phyloP scores from a whole-genome alignment of 768 basidiomycete genomes.

The Suillus hirtellus region DNA sequence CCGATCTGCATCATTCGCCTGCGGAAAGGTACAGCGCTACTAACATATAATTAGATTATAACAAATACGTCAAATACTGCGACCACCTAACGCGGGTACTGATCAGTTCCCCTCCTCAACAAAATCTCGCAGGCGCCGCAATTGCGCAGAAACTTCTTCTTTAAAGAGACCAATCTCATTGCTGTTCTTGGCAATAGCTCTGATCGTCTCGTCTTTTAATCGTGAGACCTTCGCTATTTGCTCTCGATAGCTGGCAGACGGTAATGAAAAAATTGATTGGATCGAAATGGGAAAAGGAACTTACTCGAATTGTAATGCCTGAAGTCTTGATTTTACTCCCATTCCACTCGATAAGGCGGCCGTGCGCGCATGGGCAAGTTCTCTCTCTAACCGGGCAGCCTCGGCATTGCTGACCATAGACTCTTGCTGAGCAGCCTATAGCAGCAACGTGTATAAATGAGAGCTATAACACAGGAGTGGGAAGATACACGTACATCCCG shows the following conservation, averaged over 20 bases:
- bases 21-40: background rate
- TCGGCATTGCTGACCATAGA: constrained; percentile 65
- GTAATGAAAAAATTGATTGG: constrained; percentile 9
- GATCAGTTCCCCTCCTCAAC: constrained; percentile 50
- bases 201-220: constrained; percentile 76
- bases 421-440: constrained; percentile 77
- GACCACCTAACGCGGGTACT: background rate
- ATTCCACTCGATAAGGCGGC: constrained; percentile 81
- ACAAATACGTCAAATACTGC: background rate
- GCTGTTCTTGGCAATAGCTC: constrained; percentile 81
- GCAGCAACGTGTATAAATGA: constrained; percentile 1
- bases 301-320: constrained; percentile 76
- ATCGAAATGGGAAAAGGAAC: constrained; percentile 22
- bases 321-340: constrained; percentile 76
- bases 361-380: constrained; percentile 71
- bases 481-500: constrained; percentile 60
- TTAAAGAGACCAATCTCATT: constrained; percentile 84
- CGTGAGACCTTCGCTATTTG: constrained; percentile 75
- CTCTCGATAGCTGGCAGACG: constrained; percentile 64
- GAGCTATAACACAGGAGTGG: background rate
- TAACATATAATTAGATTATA: background rate
- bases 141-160: constrained; percentile 70
- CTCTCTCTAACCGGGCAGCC: constrained; percentile 66
- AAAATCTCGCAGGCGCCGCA: constrained; percentile 67
- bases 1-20: background rate